Conservation (phyloP, 75 land plant species). For the Pinus tabuliformis region DNA sequence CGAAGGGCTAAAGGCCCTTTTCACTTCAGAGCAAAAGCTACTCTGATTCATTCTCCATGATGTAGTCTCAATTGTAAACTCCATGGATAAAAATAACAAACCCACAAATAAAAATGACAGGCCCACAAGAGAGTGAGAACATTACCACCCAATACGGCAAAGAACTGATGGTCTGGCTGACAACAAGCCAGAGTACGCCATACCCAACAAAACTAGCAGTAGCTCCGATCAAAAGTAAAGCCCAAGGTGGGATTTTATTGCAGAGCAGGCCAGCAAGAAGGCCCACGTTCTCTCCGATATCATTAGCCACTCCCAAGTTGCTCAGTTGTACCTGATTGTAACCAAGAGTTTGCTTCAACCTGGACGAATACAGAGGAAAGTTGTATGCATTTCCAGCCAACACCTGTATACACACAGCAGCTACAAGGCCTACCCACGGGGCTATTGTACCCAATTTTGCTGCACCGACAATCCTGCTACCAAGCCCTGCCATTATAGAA, state of each 20-base stretch:
- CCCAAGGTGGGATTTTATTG: conserved; percentile 85
- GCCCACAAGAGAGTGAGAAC: too few relatives aligned
- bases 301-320: conserved; percentile 90
- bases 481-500: too few relatives aligned
- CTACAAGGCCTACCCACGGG: conserved; percentile 85
- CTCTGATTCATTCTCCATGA: too few relatives aligned
- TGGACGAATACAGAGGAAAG: conserved; percentile 79
- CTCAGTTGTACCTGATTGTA: conserved; percentile 81
- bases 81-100: too few relatives aligned
- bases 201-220: conserved; percentile 56
- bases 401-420: conserved; percentile 86
- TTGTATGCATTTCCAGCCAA: conserved; percentile 75
- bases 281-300: conserved; percentile 89
- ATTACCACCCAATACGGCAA: too few relatives aligned
- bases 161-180: conserved; percentile 39
- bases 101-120: too few relatives aligned
- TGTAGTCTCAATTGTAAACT: too few relatives aligned
- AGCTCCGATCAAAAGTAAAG: conserved; percentile 50
- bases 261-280: conserved; percentile 76
- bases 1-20: too few relatives aligned
- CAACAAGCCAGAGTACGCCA: conserved; percentile 75
- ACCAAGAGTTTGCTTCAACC: conserved; percentile 69
- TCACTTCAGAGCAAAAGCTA: too few relatives aligned
- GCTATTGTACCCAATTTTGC: conserved; percentile 14
- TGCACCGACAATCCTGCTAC: too few relatives aligned